Evolutionary conservation across 2,329 filamentous ascomycete species (phyloP), one percentile per base, ranked within the genome.

Genomic region (Alternaria novae-zelandiae): DNA sequence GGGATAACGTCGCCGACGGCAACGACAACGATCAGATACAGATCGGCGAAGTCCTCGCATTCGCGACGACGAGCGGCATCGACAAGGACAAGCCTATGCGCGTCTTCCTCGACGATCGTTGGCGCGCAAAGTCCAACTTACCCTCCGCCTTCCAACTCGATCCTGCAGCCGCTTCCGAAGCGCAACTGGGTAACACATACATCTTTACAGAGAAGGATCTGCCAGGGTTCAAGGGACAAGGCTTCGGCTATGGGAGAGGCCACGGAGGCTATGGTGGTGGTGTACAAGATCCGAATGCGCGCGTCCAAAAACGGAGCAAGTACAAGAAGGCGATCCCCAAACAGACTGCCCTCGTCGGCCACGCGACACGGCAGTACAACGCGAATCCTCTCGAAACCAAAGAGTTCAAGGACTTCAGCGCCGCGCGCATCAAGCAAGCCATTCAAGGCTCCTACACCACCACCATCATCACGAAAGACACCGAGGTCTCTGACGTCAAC

Each of bases 151-250:
- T 97, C 81, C 88, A 93, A 69, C 83, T 98, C 61, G 89, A 93
- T 50, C 85, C 93, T 50, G 63, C 71, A 17, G 44, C 65, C 12
- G 65, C 66, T 2, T 89, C 87, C 23, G 86, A 88, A 44, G 67
- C 70, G 1, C 82, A 87, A n/a, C 88, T 95, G 32, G 88, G 88
- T 74, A 97, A 97, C 80, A 96, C 94, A 20, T 97, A 91, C 77
- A 85, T 98, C 60, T 99, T 99, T 77, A 94, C 91, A 44, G 96
- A 99, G 81, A 94, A 97, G 78, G 93, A 98, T 74, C 86, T 97
- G 21, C 92, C 94, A 1, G 92, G 92, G 41, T 94, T 89, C 81
- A 86, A 86, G 64, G 74, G 72, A 30, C 74, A 71, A 30, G 73
- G 71, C 32, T 73, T 70, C 45, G 72, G 73, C 6, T 70, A 75